phyloP scores from a whole-genome alignment of 192 early-diverging fungal genomes.

The Dissophora ornata region DNA sequence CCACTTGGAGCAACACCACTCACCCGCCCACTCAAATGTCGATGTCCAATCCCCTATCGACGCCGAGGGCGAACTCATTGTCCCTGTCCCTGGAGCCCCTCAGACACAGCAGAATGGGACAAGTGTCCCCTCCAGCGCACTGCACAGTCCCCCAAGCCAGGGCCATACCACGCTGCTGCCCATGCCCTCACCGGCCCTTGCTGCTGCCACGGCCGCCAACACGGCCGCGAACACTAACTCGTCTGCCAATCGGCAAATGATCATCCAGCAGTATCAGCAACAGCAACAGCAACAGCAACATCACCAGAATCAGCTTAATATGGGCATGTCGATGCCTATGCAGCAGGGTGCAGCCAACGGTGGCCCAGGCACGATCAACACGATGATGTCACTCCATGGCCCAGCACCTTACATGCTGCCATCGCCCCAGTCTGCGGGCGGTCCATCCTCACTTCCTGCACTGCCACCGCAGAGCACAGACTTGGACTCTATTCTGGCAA shows the following conservation, averaged over 20 bases:
- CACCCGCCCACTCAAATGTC: constrained; percentile 36
- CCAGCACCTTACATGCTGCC: constrained; percentile 31
- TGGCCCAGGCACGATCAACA: constrained; percentile 37
- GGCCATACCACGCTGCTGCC: constrained; percentile 38
- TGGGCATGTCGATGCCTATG: constrained; percentile 38
- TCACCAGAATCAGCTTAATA: constrained; percentile 15
- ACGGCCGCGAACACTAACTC: constrained; percentile 44
- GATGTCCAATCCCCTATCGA: constrained; percentile 42
- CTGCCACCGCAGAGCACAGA: constrained; percentile 51
- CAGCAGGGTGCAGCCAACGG: too few species aligned
- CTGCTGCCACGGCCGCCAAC: constrained; percentile 46
- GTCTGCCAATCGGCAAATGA: constrained; percentile 36
- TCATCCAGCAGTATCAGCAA: constrained; percentile 40
- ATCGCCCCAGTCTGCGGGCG: constrained; percentile 23
- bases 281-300: constrained; percentile 45
- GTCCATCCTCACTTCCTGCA: constrained; percentile 12
- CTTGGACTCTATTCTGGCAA: constrained; percentile 61
- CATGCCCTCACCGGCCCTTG: constrained; percentile 49
- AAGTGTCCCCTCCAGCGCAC: not conserved
- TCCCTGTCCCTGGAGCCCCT: constrained; percentile 4
- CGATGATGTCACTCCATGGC: constrained; percentile 45
- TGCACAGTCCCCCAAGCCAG: constrained; percentile 26
- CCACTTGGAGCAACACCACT: constrained; percentile 22
- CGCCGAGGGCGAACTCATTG: constrained; percentile 30
- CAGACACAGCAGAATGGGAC: not conserved